A percentile compares a stretch with the other conserved stretches of the same genome.
Conservation (phyloP, 495 filamentous ascomycete genomes). For the Chaetomium fimeti region DNA sequence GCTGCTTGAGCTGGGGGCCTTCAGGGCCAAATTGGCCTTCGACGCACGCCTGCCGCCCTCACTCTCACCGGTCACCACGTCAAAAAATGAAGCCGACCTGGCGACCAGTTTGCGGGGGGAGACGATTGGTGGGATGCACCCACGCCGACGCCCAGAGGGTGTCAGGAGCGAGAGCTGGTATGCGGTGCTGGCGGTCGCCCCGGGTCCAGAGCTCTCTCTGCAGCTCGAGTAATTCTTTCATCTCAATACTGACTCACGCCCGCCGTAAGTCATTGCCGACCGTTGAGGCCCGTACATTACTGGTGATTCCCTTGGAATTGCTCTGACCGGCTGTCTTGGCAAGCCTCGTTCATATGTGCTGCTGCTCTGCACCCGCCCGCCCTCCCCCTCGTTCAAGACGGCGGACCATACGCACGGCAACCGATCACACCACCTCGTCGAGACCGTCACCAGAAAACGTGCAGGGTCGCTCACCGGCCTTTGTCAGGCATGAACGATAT, state of each 20-base stretch:
- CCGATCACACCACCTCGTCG: conserved; percentile 22
- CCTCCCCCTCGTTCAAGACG: conserved; percentile 15
- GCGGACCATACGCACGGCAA: conserved; percentile 22
- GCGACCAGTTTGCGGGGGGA: neutral
- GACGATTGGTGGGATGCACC: conserved; percentile 34
- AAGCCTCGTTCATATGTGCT: conserved; percentile 21
- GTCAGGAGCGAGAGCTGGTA: conserved; percentile 24
- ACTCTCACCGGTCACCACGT: conserved; percentile 29
- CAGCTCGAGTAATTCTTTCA: conserved; percentile 13
- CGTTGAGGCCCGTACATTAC: neutral
- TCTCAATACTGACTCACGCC: neutral
- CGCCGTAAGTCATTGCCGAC: conserved; percentile 2
- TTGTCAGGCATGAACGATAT: conserved; percentile 22
- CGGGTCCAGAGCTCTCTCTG: conserved; percentile 18
- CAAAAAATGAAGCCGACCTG: conserved; percentile 14
- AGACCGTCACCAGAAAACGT: conserved; percentile 14
- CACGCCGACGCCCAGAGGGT: conserved; percentile 26
- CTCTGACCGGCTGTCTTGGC: conserved; percentile 9
- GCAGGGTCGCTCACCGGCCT: conserved; percentile 20
- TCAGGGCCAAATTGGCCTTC: conserved; percentile 11
- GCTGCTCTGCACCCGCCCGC: conserved; percentile 13
- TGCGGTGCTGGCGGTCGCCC: conserved; percentile 17
- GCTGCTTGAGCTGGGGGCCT: neutral
- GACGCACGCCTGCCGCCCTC: neutral
- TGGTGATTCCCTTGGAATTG: neutral